Base-by-base conservation (phyloP, 2,329 filamentous ascomycete genomes). In the Xylaria sp. region DNA sequence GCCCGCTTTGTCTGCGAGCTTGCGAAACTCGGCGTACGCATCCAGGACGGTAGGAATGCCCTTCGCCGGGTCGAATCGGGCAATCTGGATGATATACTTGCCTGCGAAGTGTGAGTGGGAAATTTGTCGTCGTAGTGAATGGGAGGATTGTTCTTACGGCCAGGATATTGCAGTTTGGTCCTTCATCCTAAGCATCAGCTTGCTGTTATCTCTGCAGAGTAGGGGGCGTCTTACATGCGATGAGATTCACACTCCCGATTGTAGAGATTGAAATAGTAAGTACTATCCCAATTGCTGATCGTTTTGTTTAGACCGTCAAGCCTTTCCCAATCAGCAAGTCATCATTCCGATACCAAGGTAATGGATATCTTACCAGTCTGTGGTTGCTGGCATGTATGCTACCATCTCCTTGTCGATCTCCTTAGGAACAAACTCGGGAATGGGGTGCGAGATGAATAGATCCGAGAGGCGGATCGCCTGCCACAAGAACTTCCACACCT, bases 31-130 rank as follows among this genome's bases (percentile, higher is more conserved):
- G 47, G 86, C 87, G 64, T 92, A 94, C 0, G 88, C 83, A 63
- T 89, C 84, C 59, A 94, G 82, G 6, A 92, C 88, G 55, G 90
- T 88, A 0, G 87, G 84, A 48, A 93, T 91, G 7, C 90, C 90
- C 75, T 93, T 94, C 52, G 89, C 85, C 0, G 90, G 90, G 66
- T 94, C 90, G 70, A 94, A 94, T 18, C 90, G 87, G 1, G 90
- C 89, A 30, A 93, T 84, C 71, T 94, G 90, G 4, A 88, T 81
- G 66, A 94, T 90, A 72, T 92, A 94, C 69, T 86, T 82, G 65
- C 87, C 81, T 78, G 59, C n/a, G 9, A 42, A 53, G 11, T 18
- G 42, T 49, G 4, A 53, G 46, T n/a, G 6, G 23, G n/a, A 19
- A 10, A 39, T 9, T 4, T 2, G 6, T 42, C 10, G 16, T 13